Percentiles rank a stretch among this genome's conserved stretches.
These are phyloP conservation scores for Cyberlindnera subsufficiens DNA, from an alignment of 805 yeast species.

Conservation along the genomic window DNA sequence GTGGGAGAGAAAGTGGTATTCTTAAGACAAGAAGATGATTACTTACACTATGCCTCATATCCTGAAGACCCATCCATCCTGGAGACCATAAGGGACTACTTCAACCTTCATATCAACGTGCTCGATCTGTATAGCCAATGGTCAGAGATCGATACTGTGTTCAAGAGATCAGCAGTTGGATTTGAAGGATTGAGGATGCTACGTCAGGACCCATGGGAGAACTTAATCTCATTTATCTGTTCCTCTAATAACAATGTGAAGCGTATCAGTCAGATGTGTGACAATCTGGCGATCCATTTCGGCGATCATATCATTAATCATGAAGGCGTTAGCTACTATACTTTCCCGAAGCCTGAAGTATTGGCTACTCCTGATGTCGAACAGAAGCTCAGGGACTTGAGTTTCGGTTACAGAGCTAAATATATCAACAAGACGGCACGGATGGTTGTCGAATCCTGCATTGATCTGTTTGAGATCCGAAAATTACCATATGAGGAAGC, in stretches of 20 bases:
- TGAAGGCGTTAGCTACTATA: conserved; percentile 52
- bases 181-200: conserved; percentile 77
- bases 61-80: conserved; percentile 31
- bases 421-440: conserved; percentile 76
- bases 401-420: conserved; percentile 90
- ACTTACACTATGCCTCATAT: conserved; percentile 46
- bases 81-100: conserved; percentile 56
- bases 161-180: conserved; percentile 29
- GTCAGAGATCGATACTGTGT: conserved; percentile 49
- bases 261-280: conserved; percentile 90
- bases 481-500: conserved; percentile 42
- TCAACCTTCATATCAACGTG: conserved; percentile 57
- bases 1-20: conserved; percentile 54
- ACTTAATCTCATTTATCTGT: conserved; percentile 83
- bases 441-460: conserved; percentile 28
- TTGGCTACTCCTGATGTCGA: conserved; percentile 40
- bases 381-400: conserved; percentile 34
- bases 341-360: conserved; percentile 67
- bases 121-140: conserved; percentile 53
- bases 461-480: conserved; percentile 38
- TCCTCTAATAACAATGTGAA: conserved; percentile 95
- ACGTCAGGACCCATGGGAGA: conserved; percentile 97
- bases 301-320: conserved; percentile 54
- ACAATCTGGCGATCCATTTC: conserved; percentile 60
- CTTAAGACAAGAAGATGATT: conserved; percentile 49